Base-by-base conservation (phyloP, 176 grass and related monocot genomes). In the Carex myosuroides region DNA sequence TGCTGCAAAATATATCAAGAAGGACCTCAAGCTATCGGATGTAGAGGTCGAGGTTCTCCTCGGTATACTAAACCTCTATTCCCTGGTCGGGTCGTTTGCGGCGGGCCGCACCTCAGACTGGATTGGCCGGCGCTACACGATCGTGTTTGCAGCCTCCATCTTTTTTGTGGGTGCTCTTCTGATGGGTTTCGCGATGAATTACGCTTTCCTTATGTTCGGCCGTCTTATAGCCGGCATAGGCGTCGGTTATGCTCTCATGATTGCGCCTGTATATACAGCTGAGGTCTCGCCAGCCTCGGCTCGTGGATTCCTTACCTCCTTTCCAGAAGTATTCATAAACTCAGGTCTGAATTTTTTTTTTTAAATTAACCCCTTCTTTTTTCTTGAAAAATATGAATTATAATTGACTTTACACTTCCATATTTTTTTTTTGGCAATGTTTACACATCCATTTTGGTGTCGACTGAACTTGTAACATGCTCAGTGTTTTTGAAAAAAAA, bases 311-410 rank as follows among this genome's bases (percentile, higher is more conserved):
- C 85, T 96, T 10, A 96, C 89, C 3, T 93, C 94, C 41, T 96
- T 96, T 74, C 94, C 94, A 70, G 94, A 96, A 91, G 89, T 96
- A 4, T 96, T 96, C 85, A 93, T 96, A 85, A 96, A 96, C 94
- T 75, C 86, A 81, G 94, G 80, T 83, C 21, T 67, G 41, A 52
- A 83, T 82, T 14, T 64, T 29, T 39, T 39, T 39, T 39, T 39
- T 39, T 6, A 6, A 13, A 52, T 75, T 53, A 75, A n/a, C 35
- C 39, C 4, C 0, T 17, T n/a, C n/a, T 50, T 17, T 73, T 73
- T 50, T 35, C 5, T 3, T 35, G 33, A 41, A 39, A 39, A 39
- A 39, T 39, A 39, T 39, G 37, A 39, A 39, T 39, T 39, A 5
- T 39, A 39, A 39, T 39, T 39, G 5, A 39, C 4, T 39, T 39